Percentiles rank a stretch among this genome's conserved stretches.
Evolutionary conservation across 495 filamentous ascomycete genomes (phyloP).

Genomic region (Chaetomium tenue): DNA sequence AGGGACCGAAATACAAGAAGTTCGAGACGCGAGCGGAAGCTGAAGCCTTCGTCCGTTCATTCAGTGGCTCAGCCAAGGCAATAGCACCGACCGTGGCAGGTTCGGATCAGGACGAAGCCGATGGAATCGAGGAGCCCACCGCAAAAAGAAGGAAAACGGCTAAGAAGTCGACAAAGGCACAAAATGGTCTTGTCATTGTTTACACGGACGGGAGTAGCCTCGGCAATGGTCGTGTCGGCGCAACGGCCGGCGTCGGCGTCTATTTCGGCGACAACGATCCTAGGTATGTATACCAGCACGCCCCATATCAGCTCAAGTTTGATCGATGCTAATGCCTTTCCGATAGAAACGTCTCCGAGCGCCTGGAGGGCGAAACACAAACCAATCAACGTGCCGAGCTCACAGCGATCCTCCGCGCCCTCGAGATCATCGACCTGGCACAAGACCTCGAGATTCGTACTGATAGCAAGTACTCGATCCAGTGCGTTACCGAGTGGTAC

Average conservation of each 20-base stretch:
- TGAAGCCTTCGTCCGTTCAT: conserved; percentile 45
- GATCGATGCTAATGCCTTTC: neutral
- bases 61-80: conserved; percentile 43
- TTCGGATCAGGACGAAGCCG: conserved; percentile 36
- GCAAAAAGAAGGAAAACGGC: conserved; percentile 60
- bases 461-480: conserved; percentile 84
- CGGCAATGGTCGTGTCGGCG: conserved; percentile 69
- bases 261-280: conserved; percentile 74
- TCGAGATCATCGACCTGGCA: conserved; percentile 62
- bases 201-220: conserved; percentile 88
- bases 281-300: conserved; percentile 52
- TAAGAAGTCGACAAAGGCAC: neutral
- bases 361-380: conserved; percentile 68
- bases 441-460: conserved; percentile 67
- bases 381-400: conserved; percentile 96
- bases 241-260: conserved; percentile 82
- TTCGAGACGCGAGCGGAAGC: conserved; percentile 79
- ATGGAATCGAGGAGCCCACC: conserved; percentile 39
- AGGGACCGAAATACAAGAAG: conserved; percentile 74
- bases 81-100: conserved; percentile 32
- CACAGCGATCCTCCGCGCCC: conserved; percentile 77
- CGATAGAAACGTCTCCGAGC: conserved; percentile 72
- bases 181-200: conserved; percentile 55
- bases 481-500: conserved; percentile 87
- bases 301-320: neutral